Evolutionary conservation across 192 early-diverging fungal species (phyloP).

Genomic region (Coemansia sp.): DNA sequence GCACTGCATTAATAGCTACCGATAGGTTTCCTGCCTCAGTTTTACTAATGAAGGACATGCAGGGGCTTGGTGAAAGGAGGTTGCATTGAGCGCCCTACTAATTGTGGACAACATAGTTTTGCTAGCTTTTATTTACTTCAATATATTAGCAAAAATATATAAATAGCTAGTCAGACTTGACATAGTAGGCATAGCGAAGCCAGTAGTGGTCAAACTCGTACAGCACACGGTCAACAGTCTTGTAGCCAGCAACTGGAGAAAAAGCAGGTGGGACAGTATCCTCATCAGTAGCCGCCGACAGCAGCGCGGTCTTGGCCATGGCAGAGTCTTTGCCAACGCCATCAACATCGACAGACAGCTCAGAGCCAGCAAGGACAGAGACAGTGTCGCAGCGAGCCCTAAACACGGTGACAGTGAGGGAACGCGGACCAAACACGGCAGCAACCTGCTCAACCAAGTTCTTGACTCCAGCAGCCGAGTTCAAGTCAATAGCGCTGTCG

Average conservation of each 20-base stretch:
- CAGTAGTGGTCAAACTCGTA: slow-evolving; percentile 83
- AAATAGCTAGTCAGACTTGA: slow-evolving; percentile 14
- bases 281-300: not conserved
- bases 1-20: no score
- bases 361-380: not conserved
- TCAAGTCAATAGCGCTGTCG: slow-evolving; percentile 38
- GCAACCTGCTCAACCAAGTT: slow-evolving; percentile 74
- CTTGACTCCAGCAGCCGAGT: slow-evolving; percentile 58
- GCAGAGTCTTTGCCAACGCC: not conserved
- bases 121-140: no score
- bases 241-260: slow-evolving; percentile 62
- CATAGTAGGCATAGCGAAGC: slow-evolving; percentile 76
- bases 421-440: slow-evolving; percentile 76
- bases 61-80: no score
- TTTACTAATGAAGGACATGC: no score
- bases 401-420: slow-evolving; percentile 79
- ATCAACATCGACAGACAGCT: not conserved
- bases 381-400: slow-evolving; percentile 47
- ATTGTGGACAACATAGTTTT: no score
- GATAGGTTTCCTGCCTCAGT: no score
- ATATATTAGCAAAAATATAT: not conserved
- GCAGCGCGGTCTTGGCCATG: not conserved
- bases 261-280: slow-evolving; percentile 40
- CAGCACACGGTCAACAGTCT: slow-evolving; percentile 66
- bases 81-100: no score